phyloP scores from a whole-genome alignment of 2,329 filamentous ascomycete species.

The Colletotrichum truncatum region DNA sequence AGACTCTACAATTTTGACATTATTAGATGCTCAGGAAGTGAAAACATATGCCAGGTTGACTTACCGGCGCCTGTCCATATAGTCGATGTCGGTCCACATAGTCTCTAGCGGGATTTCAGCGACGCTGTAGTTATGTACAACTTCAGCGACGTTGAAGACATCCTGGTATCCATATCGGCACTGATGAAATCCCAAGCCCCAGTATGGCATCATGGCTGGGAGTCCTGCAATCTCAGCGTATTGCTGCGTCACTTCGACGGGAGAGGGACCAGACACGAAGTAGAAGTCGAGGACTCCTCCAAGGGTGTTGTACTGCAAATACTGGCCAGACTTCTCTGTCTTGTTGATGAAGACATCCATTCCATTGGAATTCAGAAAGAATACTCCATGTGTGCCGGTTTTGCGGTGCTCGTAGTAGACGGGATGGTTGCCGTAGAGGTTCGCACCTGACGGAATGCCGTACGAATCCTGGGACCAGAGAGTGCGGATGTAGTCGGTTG shows the following conservation, averaged over 20 bases:
- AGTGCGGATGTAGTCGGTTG: conserved; percentile 74
- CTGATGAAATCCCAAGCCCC: conserved; percentile 69
- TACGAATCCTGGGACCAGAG: conserved; percentile 77
- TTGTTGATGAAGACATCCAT: conserved; percentile 82
- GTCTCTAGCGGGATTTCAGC: conserved; percentile 74
- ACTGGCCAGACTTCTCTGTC: conserved; percentile 66
- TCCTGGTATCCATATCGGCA: conserved; percentile 73
- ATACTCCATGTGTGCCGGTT: conserved; percentile 68
- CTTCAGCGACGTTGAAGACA: conserved; percentile 72
- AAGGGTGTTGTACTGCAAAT: conserved; percentile 81
- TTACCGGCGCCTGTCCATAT: conserved; percentile 41
- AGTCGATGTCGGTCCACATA: conserved; percentile 67
- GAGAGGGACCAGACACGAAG: conserved; percentile 68
- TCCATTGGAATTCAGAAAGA: conserved; percentile 76
- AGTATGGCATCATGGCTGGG: conserved; percentile 72
- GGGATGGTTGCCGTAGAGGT: conserved; percentile 79
- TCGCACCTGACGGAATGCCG: conserved; percentile 65
- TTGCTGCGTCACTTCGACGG: conserved; percentile 66
- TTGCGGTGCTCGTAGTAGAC: conserved; percentile 79
- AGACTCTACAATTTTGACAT: conserved; percentile 53
- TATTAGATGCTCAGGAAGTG: not conserved
- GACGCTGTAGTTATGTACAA: conserved; percentile 72
- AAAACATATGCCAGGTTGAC: not conserved
- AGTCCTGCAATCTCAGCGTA: conserved; percentile 66
- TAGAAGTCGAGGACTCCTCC: conserved; percentile 81